Evolutionary conservation across 2,329 filamentous ascomycete species (phyloP), one percentile per base, ranked within the genome.

Genomic region (Calonectria multiphialidica): DNA sequence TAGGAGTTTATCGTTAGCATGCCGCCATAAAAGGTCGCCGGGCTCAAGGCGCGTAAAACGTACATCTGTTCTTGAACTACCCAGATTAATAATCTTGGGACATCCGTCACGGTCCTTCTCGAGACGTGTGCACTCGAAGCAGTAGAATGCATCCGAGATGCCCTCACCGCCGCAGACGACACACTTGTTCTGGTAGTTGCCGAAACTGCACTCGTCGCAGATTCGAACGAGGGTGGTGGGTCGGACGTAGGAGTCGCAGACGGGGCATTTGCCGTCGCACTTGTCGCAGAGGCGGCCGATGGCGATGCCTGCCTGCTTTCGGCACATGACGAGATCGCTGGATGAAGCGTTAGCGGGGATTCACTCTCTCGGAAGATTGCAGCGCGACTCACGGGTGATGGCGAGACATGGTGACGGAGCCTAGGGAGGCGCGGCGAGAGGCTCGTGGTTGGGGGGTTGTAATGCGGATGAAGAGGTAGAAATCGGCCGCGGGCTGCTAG

Each of bases 131-230:
- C 97, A 99, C 86, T 99, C 97, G 82, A 98, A 98, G 88, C 97
- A 99, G 88, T 99, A 99, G 85, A 98, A 98, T 62, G 97, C 97
- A 84, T 99, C 97, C 40, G 94, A 97, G 83, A 99, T 99, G 35
- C 97, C 97, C 87, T 98, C 97, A 79, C 97, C 97, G 83, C 97
- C 97, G 86, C 97, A 99, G 50, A 99, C 97, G 78, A 99, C 95
- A 84, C 97, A 99, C 86, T 99, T 99, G 88, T 99, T 99, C 87
- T 98, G 97, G 88, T 98, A 99, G 90, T 99, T 99, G 82, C 97
- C 97, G 84, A 99, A 99, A 83, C 94, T 96, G 89, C 97, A 99
- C 87, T 99, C 97, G 88, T 99, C 97, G 89, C 97, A 99, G 87
- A 99, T 98, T 81, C 96, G 95, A 73, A 98, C 97, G 70, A 98